phyloP scores from a whole-genome alignment of 305 asterid genomes.

The Rubia tinctorum region DNA sequence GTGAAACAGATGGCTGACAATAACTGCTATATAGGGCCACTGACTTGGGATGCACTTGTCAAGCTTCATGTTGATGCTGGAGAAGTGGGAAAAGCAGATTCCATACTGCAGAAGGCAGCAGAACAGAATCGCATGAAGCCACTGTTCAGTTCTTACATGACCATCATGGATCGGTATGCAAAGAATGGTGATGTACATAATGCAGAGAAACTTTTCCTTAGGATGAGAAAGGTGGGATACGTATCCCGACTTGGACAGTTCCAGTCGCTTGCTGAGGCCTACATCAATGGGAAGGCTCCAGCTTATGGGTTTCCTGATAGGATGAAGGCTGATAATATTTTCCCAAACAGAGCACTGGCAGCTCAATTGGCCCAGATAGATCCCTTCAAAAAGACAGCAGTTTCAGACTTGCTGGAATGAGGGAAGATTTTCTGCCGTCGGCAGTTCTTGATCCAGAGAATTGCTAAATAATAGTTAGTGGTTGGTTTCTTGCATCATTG shows the following conservation, averaged over 20 bases:
- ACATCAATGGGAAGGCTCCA: slow-evolving; percentile 58
- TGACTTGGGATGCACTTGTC: slow-evolving; percentile 69
- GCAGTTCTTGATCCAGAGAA: neutral
- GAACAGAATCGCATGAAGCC: slow-evolving; percentile 42
- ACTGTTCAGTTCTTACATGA: slow-evolving; percentile 38
- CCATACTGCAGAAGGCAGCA: slow-evolving; percentile 46
- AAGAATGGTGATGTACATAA: slow-evolving; percentile 69
- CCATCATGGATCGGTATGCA: slow-evolving; percentile 51
- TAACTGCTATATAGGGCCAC: slow-evolving; percentile 48
- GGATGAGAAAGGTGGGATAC: slow-evolving; percentile 55
- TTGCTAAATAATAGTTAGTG: neutral
- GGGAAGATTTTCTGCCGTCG: neutral
- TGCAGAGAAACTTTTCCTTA: slow-evolving; percentile 58
- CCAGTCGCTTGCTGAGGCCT: slow-evolving; percentile 50
- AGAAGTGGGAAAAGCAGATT: slow-evolving; percentile 64
- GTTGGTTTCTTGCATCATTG: slow-evolving; percentile 7
- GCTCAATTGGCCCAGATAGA: slow-evolving; percentile 39
- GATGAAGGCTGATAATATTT: slow-evolving; percentile 56
- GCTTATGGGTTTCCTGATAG: slow-evolving; percentile 75
- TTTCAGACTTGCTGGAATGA: slow-evolving; percentile 48
- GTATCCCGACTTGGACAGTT: slow-evolving; percentile 31
- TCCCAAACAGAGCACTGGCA: slow-evolving; percentile 38
- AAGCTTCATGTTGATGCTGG: slow-evolving; percentile 69
- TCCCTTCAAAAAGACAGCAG: slow-evolving; percentile 35
- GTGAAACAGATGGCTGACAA: slow-evolving; percentile 64